These are phyloP conservation scores for Phialophora tarda DNA, from an alignment of 2,329 filamentous ascomycete species.

Conservation along the genomic window DNA sequence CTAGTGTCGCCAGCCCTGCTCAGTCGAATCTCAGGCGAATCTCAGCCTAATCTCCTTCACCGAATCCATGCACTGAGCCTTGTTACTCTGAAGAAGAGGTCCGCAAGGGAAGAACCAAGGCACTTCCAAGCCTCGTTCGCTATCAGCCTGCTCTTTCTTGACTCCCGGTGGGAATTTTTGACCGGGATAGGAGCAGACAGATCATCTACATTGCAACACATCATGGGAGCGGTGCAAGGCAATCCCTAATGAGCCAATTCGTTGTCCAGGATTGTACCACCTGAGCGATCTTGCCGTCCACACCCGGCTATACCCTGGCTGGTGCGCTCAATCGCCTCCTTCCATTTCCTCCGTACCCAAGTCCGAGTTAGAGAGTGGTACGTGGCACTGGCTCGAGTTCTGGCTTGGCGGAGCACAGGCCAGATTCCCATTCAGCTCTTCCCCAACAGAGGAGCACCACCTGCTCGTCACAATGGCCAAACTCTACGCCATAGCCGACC, in stretches of 20 bases:
- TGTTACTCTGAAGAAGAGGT: not conserved
- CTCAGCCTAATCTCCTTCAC: conserved; percentile 7
- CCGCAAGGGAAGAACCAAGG: not conserved
- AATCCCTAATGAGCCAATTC: not conserved
- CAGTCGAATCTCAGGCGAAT: not conserved
- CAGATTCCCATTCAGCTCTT: not conserved
- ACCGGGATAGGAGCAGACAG: not conserved
- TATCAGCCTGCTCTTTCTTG: not conserved
- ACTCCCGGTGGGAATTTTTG: not conserved
- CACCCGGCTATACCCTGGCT: too few relatives aligned
- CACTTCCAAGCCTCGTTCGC: not conserved
- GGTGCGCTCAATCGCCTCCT: not conserved
- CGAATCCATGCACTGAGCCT: conserved; percentile 13
- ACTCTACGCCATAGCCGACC: conserved; percentile 40
- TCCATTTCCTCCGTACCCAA: not conserved
- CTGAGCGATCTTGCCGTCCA: not conserved
- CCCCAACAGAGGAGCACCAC: not conserved
- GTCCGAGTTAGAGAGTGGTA: not conserved
- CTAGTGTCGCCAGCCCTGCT: conserved; percentile 9
- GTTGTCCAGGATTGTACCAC: not conserved
- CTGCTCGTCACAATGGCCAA: conserved; percentile 25
- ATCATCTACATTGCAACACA: not conserved
- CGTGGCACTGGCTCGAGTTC: not conserved
- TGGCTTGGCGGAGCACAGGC: not conserved
- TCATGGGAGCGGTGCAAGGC: not conserved